Evolutionary conservation across 2,329 filamentous ascomycete species (phyloP), one percentile per base, ranked within the genome.

Genomic region (Hypoxylon sp.): DNA sequence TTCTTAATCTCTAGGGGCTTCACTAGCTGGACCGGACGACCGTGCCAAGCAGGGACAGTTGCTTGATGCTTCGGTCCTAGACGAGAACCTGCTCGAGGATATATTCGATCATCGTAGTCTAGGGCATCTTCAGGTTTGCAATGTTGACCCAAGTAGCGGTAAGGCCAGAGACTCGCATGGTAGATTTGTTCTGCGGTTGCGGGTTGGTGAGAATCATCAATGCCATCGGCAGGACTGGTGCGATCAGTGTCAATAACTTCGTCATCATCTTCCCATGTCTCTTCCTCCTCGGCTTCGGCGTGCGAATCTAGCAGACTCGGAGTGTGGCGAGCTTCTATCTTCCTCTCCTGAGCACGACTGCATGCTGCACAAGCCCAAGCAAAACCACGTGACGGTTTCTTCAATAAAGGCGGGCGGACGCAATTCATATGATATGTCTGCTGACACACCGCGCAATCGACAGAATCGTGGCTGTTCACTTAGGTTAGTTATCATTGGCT

Each of bases 371-470:
- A 99, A 31, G 96, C 95, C 96, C 96, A 99, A 3, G 94, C 96
- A 81, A 99, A 99, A 42, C 96, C 96, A 80, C 96, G 91, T 51
- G 95, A 97, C 19, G 96, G 96, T 81, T 99, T 99, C 81, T 98
- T 99, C 59, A 94, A 87, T 70, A 99, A 81, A 39, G 94, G 94
- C 44, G 96, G 96, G 68, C 92, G 91, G 63, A 99, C 96, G 80
- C 96, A 99, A 76, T 94, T 93, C 95, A 99, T 98, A 83, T 99
- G 96, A 82, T 98, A 99, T 13, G 95, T 98, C 79, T 94, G 91
- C 78, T 91, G 89, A 81, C 96, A 99, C 61, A 98, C 94, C 48
- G 95, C 96, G 80, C 96, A 99, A 80, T 98, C 95, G 24, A 98
- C 96, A 42, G 96, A 98, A 82, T 98, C 94, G 79, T 93, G 92